Conservation (phyloP, 2,329 filamentous ascomycete genomes). For the Alternaria novae-zelandiae region DNA sequence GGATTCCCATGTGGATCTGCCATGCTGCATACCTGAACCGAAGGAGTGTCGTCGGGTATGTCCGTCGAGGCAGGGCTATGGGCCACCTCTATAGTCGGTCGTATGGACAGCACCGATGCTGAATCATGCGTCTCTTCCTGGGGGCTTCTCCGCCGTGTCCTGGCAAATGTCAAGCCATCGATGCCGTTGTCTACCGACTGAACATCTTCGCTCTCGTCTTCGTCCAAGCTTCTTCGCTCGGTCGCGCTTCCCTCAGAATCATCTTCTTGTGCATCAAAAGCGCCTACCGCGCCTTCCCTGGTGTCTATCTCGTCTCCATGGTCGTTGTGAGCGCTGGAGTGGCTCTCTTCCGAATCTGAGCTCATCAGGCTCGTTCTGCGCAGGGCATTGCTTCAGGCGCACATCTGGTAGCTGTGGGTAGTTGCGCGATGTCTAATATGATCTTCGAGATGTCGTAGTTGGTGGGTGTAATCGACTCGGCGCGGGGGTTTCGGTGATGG, state of each 20-base stretch:
- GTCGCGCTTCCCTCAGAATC: slow-evolving; percentile 6
- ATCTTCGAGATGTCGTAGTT: not conserved
- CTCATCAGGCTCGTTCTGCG: slow-evolving; percentile 67
- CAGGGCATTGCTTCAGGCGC: slow-evolving; percentile 59
- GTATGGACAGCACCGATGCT: slow-evolving; percentile 26
- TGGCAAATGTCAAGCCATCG: slow-evolving; percentile 44
- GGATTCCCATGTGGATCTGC: slow-evolving; percentile 12
- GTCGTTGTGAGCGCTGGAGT: slow-evolving; percentile 64
- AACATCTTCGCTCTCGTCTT: slow-evolving; percentile 34
- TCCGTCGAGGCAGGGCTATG: slow-evolving; percentile 77
- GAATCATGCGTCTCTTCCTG: slow-evolving; percentile 30
- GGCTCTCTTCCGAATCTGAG: slow-evolving; percentile 68
- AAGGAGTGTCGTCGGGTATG: slow-evolving; percentile 83
- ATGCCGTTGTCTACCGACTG: slow-evolving; percentile 25
- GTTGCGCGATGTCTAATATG: not conserved
- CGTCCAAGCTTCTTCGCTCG: slow-evolving; percentile 15
- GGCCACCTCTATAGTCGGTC: slow-evolving; percentile 21
- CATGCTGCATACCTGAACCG: slow-evolving; percentile 69
- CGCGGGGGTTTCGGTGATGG: slow-evolving; percentile 16
- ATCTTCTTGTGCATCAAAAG: not conserved
- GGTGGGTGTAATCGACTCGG: slow-evolving; percentile 2
- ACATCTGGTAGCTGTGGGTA: slow-evolving; percentile 15
- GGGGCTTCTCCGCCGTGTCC: slow-evolving; percentile 24
- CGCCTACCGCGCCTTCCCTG: slow-evolving; percentile 42
- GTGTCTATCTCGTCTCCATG: slow-evolving; percentile 39